Conservation (phyloP, 2,329 filamentous ascomycete genomes). For the Venturia carpophila region DNA sequence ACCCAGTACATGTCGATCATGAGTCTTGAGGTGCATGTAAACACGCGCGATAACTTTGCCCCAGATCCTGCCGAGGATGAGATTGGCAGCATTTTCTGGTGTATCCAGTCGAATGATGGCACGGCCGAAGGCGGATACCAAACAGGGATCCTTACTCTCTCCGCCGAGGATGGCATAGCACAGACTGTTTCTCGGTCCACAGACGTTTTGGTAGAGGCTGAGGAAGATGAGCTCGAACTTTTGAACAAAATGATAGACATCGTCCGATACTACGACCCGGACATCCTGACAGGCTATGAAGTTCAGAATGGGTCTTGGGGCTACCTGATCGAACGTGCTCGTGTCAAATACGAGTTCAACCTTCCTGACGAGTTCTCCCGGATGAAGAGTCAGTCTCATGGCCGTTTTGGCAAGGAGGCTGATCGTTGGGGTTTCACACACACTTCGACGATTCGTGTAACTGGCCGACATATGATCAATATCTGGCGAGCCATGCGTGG, state of each 20-base stretch:
- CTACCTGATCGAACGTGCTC: conserved; percentile 83
- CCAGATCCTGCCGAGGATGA: conserved; percentile 90
- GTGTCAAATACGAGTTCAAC: conserved; percentile 79
- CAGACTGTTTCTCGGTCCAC: conserved; percentile 56
- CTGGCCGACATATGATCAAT: conserved; percentile 91
- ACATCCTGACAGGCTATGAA: conserved; percentile 90
- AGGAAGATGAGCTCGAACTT: conserved; percentile 73
- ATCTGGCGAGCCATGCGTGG: conserved; percentile 93
- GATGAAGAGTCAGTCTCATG: conserved; percentile 75
- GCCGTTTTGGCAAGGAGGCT: conserved; percentile 74
- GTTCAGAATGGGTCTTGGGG: conserved; percentile 93
- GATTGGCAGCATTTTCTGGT: conserved; percentile 85
- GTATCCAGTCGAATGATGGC: conserved; percentile 67
- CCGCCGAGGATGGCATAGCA: conserved; percentile 51
- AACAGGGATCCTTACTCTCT: conserved; percentile 66
- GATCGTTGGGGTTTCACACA: conserved; percentile 93
- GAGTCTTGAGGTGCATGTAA: conserved; percentile 88
- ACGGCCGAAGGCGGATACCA: conserved; percentile 46
- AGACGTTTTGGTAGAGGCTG: conserved; percentile 59
- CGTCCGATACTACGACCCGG: conserved; percentile 76
- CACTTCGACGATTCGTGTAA: conserved; percentile 85
- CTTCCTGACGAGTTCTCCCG: conserved; percentile 86
- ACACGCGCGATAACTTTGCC: conserved; percentile 69
- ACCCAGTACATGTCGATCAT: conserved; percentile 94
- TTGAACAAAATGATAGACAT: conserved; percentile 81